These are phyloP conservation scores for Exophiala sideris DNA, from an alignment of 2,329 filamentous ascomycete species.

Conservation along the genomic window DNA sequence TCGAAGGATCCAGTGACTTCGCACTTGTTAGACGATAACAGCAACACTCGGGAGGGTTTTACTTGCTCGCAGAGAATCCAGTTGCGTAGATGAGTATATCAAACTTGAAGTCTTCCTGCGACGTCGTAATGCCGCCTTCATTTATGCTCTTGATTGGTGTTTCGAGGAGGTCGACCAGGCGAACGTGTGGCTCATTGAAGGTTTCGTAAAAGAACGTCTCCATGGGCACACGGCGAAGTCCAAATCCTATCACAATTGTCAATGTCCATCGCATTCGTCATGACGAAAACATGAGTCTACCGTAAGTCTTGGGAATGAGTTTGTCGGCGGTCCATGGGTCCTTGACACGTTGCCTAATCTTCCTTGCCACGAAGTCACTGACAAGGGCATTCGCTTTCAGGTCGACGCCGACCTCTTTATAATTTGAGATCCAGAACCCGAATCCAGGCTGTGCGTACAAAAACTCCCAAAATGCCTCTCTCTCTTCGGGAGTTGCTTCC, in stretches of 20 bases:
- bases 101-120: no score
- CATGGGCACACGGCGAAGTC: conserved; percentile 48
- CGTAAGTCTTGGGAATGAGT: conserved; percentile 52
- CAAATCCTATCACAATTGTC: conserved; percentile 37
- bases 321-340: conserved; percentile 52
- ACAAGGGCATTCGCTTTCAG: conserved; percentile 48
- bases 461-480: conserved; percentile 44
- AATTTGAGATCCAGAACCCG: conserved; percentile 48
- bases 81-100: no score
- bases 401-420: conserved; percentile 50
- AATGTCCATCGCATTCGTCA: no score
- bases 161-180: conserved; percentile 43
- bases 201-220: conserved; percentile 52
- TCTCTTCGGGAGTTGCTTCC: no score
- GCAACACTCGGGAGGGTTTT: no score
- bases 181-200: conserved; percentile 45
- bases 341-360: conserved; percentile 49
- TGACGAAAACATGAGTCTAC: conserved; percentile 5
- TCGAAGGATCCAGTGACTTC: conserved; percentile 41
- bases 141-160: conserved; percentile 38
- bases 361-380: conserved; percentile 55
- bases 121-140: conserved; percentile 30
- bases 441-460: conserved; percentile 54
- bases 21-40: no score
- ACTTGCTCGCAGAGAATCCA: no score